These are phyloP conservation scores for Dendrocalamus sinicus DNA, from an alignment of 176 grass and related monocot species.

Conservation along the genomic window DNA sequence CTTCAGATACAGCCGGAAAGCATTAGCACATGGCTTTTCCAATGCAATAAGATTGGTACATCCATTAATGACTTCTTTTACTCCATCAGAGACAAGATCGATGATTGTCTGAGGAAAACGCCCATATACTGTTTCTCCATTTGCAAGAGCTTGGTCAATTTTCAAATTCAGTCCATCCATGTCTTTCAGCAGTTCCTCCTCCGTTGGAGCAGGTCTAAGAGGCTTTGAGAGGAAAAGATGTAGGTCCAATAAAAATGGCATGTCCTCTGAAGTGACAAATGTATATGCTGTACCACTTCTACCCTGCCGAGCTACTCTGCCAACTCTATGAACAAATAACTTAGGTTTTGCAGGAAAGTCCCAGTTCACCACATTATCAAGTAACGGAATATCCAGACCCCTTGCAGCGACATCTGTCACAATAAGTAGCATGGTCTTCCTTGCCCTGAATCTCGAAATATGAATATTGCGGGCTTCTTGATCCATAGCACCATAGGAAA, in stretches of 20 bases:
- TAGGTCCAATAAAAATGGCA: constrained; percentile 79
- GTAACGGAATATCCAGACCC: constrained; percentile 94
- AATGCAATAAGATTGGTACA: constrained; percentile 62
- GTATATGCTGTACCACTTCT: constrained; percentile 90
- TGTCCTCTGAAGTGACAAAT: constrained; percentile 92
- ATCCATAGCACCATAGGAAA: constrained; percentile 98
- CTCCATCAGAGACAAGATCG: constrained; percentile 85
- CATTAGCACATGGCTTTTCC: constrained; percentile 84
- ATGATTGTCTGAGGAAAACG: constrained; percentile 85
- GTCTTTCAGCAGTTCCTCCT: constrained; percentile 87
- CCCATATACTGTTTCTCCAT: constrained; percentile 82
- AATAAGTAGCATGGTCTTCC: constrained; percentile 91
- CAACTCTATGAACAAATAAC: constrained; percentile 93
- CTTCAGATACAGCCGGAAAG: constrained; percentile 82
- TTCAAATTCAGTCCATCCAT: constrained; percentile 62
- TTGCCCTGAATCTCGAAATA: constrained; percentile 84
- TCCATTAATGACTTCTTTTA: constrained; percentile 75
- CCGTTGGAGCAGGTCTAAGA: constrained; percentile 80
- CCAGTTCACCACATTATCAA: constrained; percentile 99
- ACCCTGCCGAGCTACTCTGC: constrained; percentile 78
- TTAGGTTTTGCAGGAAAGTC: constrained; percentile 96
- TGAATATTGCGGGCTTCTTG: constrained; percentile 93
- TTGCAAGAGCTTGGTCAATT: constrained; percentile 75
- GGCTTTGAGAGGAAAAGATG: constrained; percentile 95
- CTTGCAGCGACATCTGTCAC: constrained; percentile 98